Evolutionary conservation across 495 filamentous ascomycete genomes (phyloP).

Genomic region (Penicillium antarcticum): DNA sequence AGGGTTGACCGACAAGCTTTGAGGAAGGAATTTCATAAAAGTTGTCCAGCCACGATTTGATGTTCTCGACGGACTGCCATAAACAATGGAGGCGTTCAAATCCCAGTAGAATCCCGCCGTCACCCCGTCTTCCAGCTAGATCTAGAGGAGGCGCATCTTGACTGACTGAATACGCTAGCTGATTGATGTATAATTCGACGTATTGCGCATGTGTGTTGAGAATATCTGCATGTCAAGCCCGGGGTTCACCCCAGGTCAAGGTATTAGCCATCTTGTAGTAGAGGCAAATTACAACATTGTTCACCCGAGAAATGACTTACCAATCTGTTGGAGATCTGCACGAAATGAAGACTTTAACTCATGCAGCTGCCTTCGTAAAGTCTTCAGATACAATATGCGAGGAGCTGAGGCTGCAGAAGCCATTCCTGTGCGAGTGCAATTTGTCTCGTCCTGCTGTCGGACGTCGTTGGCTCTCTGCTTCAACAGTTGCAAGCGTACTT

Average conservation of each 20-base stretch:
- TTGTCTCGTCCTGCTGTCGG: constrained; percentile 22
- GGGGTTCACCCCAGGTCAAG: background rate
- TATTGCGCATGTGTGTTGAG: constrained; percentile 31
- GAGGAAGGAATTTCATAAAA: constrained; percentile 28
- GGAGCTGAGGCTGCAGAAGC: constrained; percentile 8
- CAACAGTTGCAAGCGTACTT: constrained; percentile 27
- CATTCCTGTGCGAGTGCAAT: constrained; percentile 6
- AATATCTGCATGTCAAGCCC: constrained; percentile 13
- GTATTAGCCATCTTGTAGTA: background rate
- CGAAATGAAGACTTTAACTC: constrained; percentile 17
- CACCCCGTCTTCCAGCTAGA: constrained; percentile 3
- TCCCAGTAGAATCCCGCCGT: constrained; percentile 13
- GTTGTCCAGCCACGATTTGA: constrained; percentile 32
- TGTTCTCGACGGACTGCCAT: constrained; percentile 31
- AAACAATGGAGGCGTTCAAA: constrained; percentile 34
- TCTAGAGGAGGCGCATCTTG: constrained; percentile 11
- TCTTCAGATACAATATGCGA: constrained; percentile 24
- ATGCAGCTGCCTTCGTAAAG: constrained; percentile 20
- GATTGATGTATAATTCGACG: constrained; percentile 37
- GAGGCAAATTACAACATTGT: background rate
- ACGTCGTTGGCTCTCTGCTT: constrained; percentile 21
- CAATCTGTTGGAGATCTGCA: constrained; percentile 10
- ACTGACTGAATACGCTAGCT: constrained; percentile 23
- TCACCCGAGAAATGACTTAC: constrained; percentile 8
- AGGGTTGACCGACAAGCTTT: constrained; percentile 23